Evolutionary conservation across 805 yeast species (phyloP).

Genomic region (Wickerhamiella kurtzmanii): DNA sequence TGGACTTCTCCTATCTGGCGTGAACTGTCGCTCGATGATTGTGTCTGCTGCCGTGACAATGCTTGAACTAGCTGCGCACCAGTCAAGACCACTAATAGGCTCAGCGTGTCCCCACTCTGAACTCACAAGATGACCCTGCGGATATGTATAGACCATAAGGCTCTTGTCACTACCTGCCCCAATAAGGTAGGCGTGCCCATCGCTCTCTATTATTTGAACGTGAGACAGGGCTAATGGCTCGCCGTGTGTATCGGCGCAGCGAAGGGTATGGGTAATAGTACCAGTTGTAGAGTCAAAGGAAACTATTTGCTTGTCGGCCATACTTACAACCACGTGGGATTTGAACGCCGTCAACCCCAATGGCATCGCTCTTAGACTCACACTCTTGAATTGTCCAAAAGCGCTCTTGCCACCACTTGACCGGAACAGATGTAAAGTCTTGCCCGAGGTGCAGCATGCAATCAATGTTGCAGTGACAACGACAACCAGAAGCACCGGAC

Average conservation of each 20-base stretch:
- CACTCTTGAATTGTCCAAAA: constrained; percentile 32
- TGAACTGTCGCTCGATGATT: constrained; percentile 5
- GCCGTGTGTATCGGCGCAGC: constrained; percentile 12
- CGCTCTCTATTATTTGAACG: constrained; percentile 4
- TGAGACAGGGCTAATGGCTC: constrained; percentile 12
- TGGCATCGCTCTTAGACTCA: constrained; percentile 42
- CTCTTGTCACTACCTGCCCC: constrained; percentile 42
- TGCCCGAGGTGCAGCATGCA: constrained; percentile 44
- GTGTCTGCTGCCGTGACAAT: constrained; percentile 13
- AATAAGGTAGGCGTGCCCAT: constrained; percentile 12
- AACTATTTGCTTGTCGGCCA: constrained; percentile 15
- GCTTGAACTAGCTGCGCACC: constrained; percentile 8
- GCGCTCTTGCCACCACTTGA: constrained; percentile 21
- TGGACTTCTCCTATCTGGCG: not conserved
- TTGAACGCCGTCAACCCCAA: constrained; percentile 25
- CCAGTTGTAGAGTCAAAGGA: constrained; percentile 12
- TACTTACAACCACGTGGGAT: constrained; percentile 7
- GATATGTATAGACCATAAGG: constrained; percentile 35
- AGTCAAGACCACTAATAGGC: constrained; percentile 32
- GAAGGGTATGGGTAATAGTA: constrained; percentile 4
- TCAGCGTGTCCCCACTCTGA: constrained; percentile 52
- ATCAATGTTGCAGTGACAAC: constrained; percentile 9
- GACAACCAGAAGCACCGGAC: constrained; percentile 7
- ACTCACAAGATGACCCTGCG: constrained; percentile 35
- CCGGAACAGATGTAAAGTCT: constrained; percentile 44